Base-by-base conservation (phyloP, 2,329 filamentous ascomycete genomes). In the Cladosporium austrohemisphaericum region DNA sequence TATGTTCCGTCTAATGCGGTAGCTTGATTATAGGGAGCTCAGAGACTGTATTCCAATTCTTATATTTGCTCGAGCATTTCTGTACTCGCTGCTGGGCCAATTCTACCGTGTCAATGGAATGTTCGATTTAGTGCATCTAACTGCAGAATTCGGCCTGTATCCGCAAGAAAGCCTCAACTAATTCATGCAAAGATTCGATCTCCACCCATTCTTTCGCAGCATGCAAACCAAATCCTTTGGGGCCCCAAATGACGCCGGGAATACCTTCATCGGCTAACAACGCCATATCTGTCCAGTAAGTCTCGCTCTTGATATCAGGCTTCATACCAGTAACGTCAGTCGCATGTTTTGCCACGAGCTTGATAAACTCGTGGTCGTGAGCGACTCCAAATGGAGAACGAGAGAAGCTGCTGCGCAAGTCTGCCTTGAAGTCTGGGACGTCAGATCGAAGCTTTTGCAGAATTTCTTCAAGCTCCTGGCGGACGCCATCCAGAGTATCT, bases 401-500 rank as follows among this genome's bases (percentile, higher is more conserved):
- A 16, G 32, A 35, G 14, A 35, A 35, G 14, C 32, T 19, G 16
- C 14, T 35, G 14, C 32, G 32, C 14, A 35, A 19, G 6, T 19
- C 32, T 8, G 32, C 32, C 20, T 19, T 19, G 32, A 35, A 35
- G n/a, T 18, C 32, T 19, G 32, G n/a, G 10, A 35, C 32, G 18
- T 35, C 32, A 8, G 14, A 9, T 5, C 10, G 18, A 18, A 35
- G n/a, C 11, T 35, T 35, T 8, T 19, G 32, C 8, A 35, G n/a
- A 7, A 35, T 35, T 11, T 19, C 14, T 11, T 35, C 32, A 7
- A 35, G 32, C 6, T 64, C 59, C 23, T 66, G 61, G 44, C 64
- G 65, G 41, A 66, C 63, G 20, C 57, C 58, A 5, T 53, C 54
- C 13, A 67, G 47, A 25, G 61, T 45, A 26, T 61, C 57, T 14